A percentile compares a stretch with the other conserved stretches of the same genome.
Evolutionary conservation across 352 stramenopile genomes (phyloP).

Genomic region (Chrysophaeum taylorii): DNA sequence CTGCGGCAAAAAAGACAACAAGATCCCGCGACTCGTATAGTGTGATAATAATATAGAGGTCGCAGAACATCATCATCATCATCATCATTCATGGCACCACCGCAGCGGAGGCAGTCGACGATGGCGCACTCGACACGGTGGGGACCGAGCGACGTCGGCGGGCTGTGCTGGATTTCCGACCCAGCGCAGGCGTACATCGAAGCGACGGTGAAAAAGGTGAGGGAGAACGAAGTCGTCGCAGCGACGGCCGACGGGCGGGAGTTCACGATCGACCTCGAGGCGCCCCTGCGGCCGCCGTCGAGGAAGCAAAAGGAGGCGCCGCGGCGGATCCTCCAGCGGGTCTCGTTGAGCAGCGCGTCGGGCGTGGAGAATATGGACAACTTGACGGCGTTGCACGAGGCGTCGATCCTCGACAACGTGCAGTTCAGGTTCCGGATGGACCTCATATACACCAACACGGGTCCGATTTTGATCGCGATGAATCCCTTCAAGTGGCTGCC

Average conservation of each 20-base stretch:
- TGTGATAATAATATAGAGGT: too few relatives aligned
- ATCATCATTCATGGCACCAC: too few relatives aligned
- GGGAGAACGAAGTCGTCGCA: not conserved
- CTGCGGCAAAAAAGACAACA: too few relatives aligned
- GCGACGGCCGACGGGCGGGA: not conserved
- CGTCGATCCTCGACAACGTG: slow-evolving; percentile 12
- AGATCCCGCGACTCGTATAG: too few relatives aligned
- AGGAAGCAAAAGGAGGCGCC: slow-evolving; percentile 11
- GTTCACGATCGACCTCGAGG: slow-evolving; percentile 2
- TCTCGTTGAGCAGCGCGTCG: not conserved
- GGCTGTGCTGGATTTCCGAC: slow-evolving; percentile 12
- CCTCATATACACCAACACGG: slow-evolving; percentile 11
- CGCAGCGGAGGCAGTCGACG: too few relatives aligned
- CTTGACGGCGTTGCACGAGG: slow-evolving; percentile 1
- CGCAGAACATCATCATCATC: too few relatives aligned
- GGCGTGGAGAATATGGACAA: slow-evolving; percentile 15
- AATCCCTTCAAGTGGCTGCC: slow-evolving; percentile 52
- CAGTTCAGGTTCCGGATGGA: slow-evolving; percentile 13
- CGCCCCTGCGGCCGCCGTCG: not conserved
- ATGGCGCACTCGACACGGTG: too few relatives aligned
- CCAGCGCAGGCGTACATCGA: slow-evolving; percentile 13
- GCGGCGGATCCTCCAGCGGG: slow-evolving; percentile 6
- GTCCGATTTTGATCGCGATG: slow-evolving; percentile 63
- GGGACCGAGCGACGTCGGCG: not conserved
- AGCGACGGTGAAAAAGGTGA: not conserved